Base-by-base conservation (phyloP, 1,284 basidiomycete genomes). In the Apiotrichum domesticum region DNA sequence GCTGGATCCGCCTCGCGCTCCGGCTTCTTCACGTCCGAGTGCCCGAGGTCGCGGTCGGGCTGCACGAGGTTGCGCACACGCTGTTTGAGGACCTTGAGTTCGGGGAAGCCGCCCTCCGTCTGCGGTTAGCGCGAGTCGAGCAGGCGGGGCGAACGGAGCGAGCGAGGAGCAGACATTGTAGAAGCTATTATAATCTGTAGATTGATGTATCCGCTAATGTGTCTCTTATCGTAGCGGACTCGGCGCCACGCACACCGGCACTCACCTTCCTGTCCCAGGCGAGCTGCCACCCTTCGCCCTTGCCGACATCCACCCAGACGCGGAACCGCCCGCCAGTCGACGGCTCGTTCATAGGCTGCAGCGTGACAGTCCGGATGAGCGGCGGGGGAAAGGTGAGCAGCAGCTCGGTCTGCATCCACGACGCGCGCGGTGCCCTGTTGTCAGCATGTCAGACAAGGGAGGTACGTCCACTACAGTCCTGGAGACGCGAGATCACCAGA, bases 281-380 rank as follows among this genome's bases (percentile, higher is more conserved):
- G 7, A 76, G 59, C 48, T 72, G 59, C 11, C 76, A 72, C 3
- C 73, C 71, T 15, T 74, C 46, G 3, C 57, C 63, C 15, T 77
- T 29, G 71, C 71, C 65, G 8, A 57, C 32, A 40, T 81, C 81
- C 34, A 94, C 74, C 91, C 91, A 95, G 14, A 94, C 85, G 33
- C 91, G 83, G 73, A 95, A 96, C 33, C 90, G 81, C 29, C 91
- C 91, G 39, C 85, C 87, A 6, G 90, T 88, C 63, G 92, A 90
- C 14, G 88, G 87, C 14, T 84, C 71, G 66, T 85, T 88, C 53
- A 85, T 79, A 13, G 92, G 91, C 34, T 88, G 73, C 55, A 94
- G 78, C 7, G 85, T 82, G 52, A 92, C 84, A 39, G 82, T 79
- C 40, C 78, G 79, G 45, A 95, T 73, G 1, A 77, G 70, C 0